These are phyloP conservation scores for Saccharomycopsis vini DNA, from an alignment of 805 yeast genomes.

Conservation along the genomic window DNA sequence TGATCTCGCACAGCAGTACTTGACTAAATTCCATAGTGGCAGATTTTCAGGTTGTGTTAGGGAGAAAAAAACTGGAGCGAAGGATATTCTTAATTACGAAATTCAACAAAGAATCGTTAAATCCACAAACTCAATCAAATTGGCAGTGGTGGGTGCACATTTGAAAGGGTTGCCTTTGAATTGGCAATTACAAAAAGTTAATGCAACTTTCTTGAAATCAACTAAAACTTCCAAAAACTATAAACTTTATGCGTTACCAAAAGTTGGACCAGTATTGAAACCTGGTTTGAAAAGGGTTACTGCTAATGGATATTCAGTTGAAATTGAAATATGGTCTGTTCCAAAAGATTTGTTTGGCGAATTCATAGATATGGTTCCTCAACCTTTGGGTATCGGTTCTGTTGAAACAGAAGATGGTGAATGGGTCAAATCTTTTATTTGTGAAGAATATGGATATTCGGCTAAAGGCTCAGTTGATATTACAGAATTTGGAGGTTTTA, in stretches of 20 bases:
- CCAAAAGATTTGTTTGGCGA: constrained; percentile 73
- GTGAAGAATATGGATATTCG: constrained; percentile 82
- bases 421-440: constrained; percentile 87
- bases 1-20: constrained; percentile 68
- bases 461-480: constrained; percentile 68
- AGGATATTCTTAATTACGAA: constrained; percentile 37
- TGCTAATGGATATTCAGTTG: constrained; percentile 49
- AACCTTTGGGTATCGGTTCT: constrained; percentile 91
- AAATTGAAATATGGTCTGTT: constrained; percentile 74
- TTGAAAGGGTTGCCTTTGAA: constrained; percentile 79
- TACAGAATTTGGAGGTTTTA: constrained; percentile 87
- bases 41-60: constrained; percentile 12
- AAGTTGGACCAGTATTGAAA: constrained; percentile 60
- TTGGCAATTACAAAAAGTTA: constrained; percentile 85
- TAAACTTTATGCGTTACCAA: constrained; percentile 74
- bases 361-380: constrained; percentile 83
- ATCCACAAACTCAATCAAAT: constrained; percentile 36
- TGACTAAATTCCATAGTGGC: constrained; percentile 31
- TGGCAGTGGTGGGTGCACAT: constrained; percentile 97
- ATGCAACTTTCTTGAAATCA: constrained; percentile 58
- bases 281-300: constrained; percentile 79
- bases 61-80: constrained; percentile 24
- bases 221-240: constrained; percentile 68
- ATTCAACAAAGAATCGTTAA: constrained; percentile 34
- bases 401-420: constrained; percentile 75